Percentiles rank a stretch among this genome's conserved stretches.
phyloP scores from a whole-genome alignment of 2,329 filamentous ascomycete genomes.

The Stagonosporopsis vannaccii region DNA sequence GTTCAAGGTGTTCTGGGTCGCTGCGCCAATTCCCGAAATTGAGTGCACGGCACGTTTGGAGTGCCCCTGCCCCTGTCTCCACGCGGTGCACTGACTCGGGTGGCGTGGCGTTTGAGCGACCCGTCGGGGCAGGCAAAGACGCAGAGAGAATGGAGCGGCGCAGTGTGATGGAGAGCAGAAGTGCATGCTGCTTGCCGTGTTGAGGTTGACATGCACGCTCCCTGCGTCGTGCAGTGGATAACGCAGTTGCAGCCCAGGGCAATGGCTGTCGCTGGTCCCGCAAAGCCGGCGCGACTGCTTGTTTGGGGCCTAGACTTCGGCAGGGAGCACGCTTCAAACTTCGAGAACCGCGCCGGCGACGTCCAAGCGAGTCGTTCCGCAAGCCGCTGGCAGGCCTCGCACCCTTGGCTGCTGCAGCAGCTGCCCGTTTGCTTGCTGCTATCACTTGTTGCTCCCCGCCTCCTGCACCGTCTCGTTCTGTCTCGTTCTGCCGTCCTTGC shows the following conservation, averaged over 20 bases:
- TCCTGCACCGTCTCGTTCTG: slow-evolving; percentile 14
- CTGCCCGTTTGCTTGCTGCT: slow-evolving; percentile 6
- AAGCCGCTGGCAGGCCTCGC: slow-evolving; percentile 8
- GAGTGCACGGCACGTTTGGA: slow-evolving; percentile 5
- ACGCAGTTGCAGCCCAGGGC: slow-evolving; percentile 3
- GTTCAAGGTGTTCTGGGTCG: slow-evolving; percentile 1
- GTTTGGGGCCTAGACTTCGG: slow-evolving; percentile 28
- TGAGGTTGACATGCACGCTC: not conserved
- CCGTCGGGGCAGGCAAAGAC: not conserved
- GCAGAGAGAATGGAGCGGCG: slow-evolving; percentile 3
- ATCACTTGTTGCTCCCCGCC: slow-evolving; percentile 15
- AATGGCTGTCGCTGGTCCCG: slow-evolving; percentile 4
- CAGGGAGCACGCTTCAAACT: slow-evolving; percentile 21
- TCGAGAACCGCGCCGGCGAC: slow-evolving; percentile 28
- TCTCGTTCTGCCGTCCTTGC: slow-evolving; percentile 14
- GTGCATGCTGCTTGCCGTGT: slow-evolving; percentile 1
- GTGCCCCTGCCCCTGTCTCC: slow-evolving; percentile 10
- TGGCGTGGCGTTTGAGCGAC: slow-evolving; percentile 7
- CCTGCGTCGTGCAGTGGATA: slow-evolving; percentile 2
- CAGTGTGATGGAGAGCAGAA: not conserved
- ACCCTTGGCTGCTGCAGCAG: slow-evolving; percentile 13
- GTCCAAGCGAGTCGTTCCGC: slow-evolving; percentile 20
- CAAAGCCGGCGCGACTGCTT: slow-evolving; percentile 22
- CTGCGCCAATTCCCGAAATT: slow-evolving; percentile 9
- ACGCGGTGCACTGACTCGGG: slow-evolving; percentile 19